These are phyloP conservation scores for Mycena rebaudengoi DNA, from an alignment of 768 basidiomycete genomes.

Conservation along the genomic window DNA sequence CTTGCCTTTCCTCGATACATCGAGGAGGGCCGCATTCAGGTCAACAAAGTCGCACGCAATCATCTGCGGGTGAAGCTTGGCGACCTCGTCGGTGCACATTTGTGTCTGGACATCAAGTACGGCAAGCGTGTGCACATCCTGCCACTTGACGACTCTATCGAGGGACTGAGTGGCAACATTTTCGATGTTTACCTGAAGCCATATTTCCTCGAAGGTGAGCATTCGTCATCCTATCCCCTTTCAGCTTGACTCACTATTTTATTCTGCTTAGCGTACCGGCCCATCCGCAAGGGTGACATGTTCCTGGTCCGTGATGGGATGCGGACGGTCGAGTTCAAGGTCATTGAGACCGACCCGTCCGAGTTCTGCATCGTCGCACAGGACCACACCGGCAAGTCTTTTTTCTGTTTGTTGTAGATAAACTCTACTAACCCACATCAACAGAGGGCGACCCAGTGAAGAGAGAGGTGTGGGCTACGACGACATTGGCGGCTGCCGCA, in stretches of 20 bases:
- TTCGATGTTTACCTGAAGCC: conserved; percentile 99
- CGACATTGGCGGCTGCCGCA: conserved; percentile 98
- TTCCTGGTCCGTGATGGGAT: conserved; percentile 99
- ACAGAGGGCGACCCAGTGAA: conserved; percentile 98
- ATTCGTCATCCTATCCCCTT: background rate
- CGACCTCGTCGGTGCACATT: conserved; percentile 94
- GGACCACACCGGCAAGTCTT: conserved; percentile 81
- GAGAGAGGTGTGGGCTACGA: conserved; percentile 98
- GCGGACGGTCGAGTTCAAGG: conserved; percentile 99
- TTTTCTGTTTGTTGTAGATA: background rate
- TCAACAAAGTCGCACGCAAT: conserved; percentile 99
- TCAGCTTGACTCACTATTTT: conserved; percentile 17
- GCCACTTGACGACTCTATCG: conserved; percentile 98
- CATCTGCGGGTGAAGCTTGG: conserved; percentile 98
- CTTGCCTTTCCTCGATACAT: conserved; percentile 96
- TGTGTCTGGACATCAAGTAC: conserved; percentile 98
- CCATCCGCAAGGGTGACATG: conserved; percentile 96
- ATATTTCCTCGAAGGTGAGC: conserved; percentile 94
- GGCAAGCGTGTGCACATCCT: conserved; percentile 97
- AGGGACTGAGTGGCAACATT: conserved; percentile 97
- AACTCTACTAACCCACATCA: conserved; percentile 12
- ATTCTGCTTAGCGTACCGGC: conserved; percentile 76
- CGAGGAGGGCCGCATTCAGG: conserved; percentile 96
- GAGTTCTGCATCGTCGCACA: conserved; percentile 99
- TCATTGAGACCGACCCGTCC: conserved; percentile 96